These are phyloP conservation scores for Actinidia arguta DNA, from an alignment of 179 eudicot species.

Conservation along the genomic window DNA sequence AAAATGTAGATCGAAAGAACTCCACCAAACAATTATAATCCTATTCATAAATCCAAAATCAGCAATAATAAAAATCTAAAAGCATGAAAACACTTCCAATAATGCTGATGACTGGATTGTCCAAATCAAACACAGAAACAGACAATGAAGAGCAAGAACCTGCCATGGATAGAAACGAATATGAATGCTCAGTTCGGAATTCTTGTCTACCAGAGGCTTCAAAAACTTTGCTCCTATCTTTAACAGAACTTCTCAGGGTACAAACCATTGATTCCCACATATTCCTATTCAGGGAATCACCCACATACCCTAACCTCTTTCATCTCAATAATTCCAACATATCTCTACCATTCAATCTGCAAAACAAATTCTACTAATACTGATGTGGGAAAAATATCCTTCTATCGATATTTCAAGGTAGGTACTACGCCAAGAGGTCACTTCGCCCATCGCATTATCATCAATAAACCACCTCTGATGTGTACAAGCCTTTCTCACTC, in stretches of 20 bases:
- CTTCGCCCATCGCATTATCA: too few relatives aligned
- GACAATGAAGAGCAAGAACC: slow-evolving; percentile 7
- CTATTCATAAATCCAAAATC: slow-evolving; percentile 21
- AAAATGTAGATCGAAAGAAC: slow-evolving; percentile 76
- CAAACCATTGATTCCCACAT: slow-evolving; percentile 98
- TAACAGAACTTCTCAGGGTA: slow-evolving; percentile 61
- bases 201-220: slow-evolving; percentile 73
- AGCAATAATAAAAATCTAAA: not conserved
- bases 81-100: not conserved
- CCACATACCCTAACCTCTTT: slow-evolving; percentile 78
- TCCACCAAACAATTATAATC: slow-evolving; percentile 77
- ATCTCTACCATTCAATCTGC: slow-evolving; percentile 69
- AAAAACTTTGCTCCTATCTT: slow-evolving; percentile 64
- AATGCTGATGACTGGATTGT: not conserved
- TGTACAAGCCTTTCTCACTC: too few relatives aligned
- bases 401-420: too few relatives aligned
- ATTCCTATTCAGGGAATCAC: slow-evolving; percentile 91
- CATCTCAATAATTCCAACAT: slow-evolving; percentile 80
- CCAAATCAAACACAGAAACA: not conserved
- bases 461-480: too few relatives aligned
- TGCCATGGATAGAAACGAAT: slow-evolving; percentile 62
- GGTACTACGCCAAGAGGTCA: too few relatives aligned
- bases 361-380: slow-evolving; percentile 12
- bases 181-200: slow-evolving; percentile 59
- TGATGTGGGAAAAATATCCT: too few relatives aligned